Evolutionary conservation across 495 filamentous ascomycete species (phyloP), one percentile per base, ranked within the genome.

Genomic region (Podospora pseudoanserina): DNA sequence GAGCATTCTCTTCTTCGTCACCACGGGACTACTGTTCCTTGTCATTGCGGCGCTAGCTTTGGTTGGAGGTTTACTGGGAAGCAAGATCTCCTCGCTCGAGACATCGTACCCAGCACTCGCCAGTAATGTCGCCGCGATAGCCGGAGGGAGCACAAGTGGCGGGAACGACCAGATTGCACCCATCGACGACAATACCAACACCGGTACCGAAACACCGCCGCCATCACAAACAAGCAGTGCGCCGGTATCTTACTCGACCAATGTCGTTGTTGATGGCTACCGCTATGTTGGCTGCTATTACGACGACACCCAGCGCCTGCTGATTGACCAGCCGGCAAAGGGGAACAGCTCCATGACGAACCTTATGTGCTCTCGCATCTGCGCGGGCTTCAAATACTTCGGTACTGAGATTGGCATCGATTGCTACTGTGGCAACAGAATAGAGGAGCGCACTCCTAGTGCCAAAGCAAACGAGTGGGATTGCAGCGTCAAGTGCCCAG

Each of bases 1-100:
- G 19, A 62, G 60, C 60, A 62, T 62, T 32, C 27, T 62, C 5
- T 34, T 62, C 23, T 62, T 62, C 27, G 18, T 62, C 60, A 28
- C 16, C 7, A 62, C 60, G 11, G 60, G 23, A 15, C 27, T 62
- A 6, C 30, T 62, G 2, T 26, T 62, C 6, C 60, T 62, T 4
- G 60, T 62, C 60, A 62, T 62, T 34, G 60, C 7, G 27, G 60
- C 23, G 5, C 60, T 62, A 26, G 20, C 19, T n/a, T 27, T 32
- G 18, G 27, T 62, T 6, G 60, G 60, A 28, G 60, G 20, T 7
- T 27, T 62, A 6, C 30, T 62, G 1, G 60, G 18, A 27, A 62
- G 60, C 20, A 62, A 62, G 27, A 62, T 62, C 16, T 49, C 39
- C 39, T 49, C 39, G 15, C 39, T 49, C 15, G 39, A 49, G 39